Percentiles rank a stretch among this genome's conserved stretches.
Conservation (phyloP, 768 basidiomycete species). For the Fomitopsis serialis region DNA sequence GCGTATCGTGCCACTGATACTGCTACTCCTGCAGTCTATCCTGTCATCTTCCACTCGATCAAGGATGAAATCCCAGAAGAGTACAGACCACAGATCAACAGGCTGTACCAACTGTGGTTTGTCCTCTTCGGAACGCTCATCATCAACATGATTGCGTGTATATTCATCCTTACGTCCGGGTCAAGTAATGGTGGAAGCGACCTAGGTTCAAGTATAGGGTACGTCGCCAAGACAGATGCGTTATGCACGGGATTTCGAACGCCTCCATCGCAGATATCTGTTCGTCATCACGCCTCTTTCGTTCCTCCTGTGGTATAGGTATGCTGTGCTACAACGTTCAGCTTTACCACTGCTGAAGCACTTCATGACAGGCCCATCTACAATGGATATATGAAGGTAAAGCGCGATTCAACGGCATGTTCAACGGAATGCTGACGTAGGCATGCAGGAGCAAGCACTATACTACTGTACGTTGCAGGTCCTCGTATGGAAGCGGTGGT, state of each 20-base stretch:
- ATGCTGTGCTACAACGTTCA: conserved; percentile 24
- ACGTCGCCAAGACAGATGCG: conserved; percentile 22
- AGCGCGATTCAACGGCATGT: conserved; percentile 16
- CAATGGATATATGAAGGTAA: conserved; percentile 94
- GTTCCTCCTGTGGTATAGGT: conserved; percentile 96
- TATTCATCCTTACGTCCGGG: conserved; percentile 79
- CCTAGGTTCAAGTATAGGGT: conserved; percentile 81
- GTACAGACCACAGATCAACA: conserved; percentile 72
- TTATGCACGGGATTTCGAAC: neutral
- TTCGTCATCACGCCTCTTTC: conserved; percentile 72
- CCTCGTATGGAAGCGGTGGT: no score
- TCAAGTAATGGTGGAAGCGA: conserved; percentile 71
- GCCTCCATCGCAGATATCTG: conserved; percentile 54
- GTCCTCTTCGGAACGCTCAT: conserved; percentile 77
- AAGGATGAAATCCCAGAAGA: conserved; percentile 82
- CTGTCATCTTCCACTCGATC: conserved; percentile 93
- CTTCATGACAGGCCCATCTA: conserved; percentile 76
- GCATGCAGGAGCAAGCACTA: conserved; percentile 76
- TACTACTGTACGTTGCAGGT: conserved; percentile 76
- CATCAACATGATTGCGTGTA: conserved; percentile 87
- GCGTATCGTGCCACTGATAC: neutral
- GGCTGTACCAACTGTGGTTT: conserved; percentile 93
- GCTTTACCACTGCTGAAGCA: conserved; percentile 8
- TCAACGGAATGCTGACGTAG: conserved; percentile 9
- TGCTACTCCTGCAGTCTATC: conserved; percentile 74